These are phyloP conservation scores for Candida loeiensis DNA, from an alignment of 805 yeast species.

Conservation along the genomic window DNA sequence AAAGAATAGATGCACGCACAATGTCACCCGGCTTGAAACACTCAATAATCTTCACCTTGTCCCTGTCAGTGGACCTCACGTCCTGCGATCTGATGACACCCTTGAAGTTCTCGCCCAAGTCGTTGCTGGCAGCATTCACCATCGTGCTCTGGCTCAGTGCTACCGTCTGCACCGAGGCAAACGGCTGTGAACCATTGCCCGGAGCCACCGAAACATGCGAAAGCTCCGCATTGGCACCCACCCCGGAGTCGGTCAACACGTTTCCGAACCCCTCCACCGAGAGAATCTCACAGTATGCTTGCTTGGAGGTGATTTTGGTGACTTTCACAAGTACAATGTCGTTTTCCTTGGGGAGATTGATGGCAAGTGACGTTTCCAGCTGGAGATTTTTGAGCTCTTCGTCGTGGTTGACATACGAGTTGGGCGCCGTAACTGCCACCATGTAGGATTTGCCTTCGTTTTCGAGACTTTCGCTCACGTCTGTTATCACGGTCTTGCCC, in stretches of 20 bases:
- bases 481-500: conserved; percentile 49
- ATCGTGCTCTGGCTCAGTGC: conserved; percentile 41
- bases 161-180: conserved; percentile 30
- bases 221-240: conserved; percentile 52
- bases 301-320: conserved; percentile 59
- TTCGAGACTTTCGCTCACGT: conserved; percentile 15
- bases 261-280: conserved; percentile 60
- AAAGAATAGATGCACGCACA: conserved; percentile 75
- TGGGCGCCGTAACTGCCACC: conserved; percentile 30
- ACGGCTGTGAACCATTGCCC: conserved; percentile 54
- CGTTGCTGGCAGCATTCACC: conserved; percentile 46
- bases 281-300: conserved; percentile 75
- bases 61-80: conserved; percentile 86
- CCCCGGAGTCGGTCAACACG: conserved; percentile 58
- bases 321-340: conserved; percentile 79
- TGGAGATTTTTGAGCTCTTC: conserved; percentile 14
- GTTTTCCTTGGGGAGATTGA: conserved; percentile 73
- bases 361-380: conserved; percentile 25
- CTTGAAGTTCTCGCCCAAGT: conserved; percentile 83
- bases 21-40: conserved; percentile 91
- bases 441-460: conserved; percentile 21
- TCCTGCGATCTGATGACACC: conserved; percentile 86
- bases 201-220: conserved; percentile 38
- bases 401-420: conserved; percentile 24
- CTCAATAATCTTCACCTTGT: conserved; percentile 72